Evolutionary conservation across 805 yeast genomes (phyloP).

Genomic region (Yamadazyma philogaea): DNA sequence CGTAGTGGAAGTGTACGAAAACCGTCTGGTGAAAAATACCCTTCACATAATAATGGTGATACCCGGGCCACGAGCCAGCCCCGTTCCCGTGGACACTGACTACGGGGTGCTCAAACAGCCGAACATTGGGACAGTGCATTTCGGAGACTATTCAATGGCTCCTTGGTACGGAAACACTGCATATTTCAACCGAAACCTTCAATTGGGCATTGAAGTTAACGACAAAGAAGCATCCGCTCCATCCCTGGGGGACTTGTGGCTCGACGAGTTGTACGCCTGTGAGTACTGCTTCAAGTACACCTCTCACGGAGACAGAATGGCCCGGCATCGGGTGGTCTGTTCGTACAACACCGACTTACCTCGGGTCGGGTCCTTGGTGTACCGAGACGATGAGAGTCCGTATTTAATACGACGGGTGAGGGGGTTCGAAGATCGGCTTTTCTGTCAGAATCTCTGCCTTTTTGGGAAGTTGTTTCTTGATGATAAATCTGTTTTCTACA

Average conservation of each 20-base stretch:
- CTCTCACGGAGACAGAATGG: constrained; percentile 41
- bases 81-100: neutral
- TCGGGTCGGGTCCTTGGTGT: constrained; percentile 65
- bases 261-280: constrained; percentile 67
- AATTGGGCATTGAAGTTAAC: constrained; percentile 1
- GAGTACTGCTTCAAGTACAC: constrained; percentile 83
- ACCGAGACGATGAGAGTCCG: constrained; percentile 50
- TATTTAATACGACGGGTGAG: constrained; percentile 59
- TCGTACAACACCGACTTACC: constrained; percentile 28
- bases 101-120: constrained; percentile 63
- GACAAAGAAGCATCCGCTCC: neutral
- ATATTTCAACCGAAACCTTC: constrained; percentile 43
- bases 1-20: neutral
- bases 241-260: constrained; percentile 38
- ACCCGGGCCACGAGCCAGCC: neutral
- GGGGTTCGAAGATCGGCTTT: constrained; percentile 62
- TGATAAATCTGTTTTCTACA: constrained; percentile 82
- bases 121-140: constrained; percentile 62
- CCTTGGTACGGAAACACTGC: constrained; percentile 92
- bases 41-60: neutral
- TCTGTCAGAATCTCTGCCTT: constrained; percentile 78
- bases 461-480: constrained; percentile 87
- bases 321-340: constrained; percentile 51
- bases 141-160: constrained; percentile 65
- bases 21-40: neutral